A percentile compares a stretch with the other conserved stretches of the same genome.
Evolutionary conservation across 2,329 filamentous ascomycete genomes (phyloP).

Genomic region (Aureobasidium sp.): DNA sequence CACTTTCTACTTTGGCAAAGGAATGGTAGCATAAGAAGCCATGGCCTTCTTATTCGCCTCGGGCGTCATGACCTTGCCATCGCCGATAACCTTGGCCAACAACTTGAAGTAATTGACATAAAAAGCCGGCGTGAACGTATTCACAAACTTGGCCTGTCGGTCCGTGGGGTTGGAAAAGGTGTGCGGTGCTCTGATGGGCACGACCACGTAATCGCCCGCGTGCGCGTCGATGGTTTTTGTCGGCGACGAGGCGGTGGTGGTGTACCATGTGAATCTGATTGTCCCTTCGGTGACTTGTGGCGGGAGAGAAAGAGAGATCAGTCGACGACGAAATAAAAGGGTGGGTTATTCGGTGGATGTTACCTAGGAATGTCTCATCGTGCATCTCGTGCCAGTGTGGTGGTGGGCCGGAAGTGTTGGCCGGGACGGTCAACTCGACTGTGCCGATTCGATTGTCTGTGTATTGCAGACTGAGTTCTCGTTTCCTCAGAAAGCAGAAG

Average conservation of each 20-base stretch:
- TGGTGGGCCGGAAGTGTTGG: slow-evolving; percentile 41
- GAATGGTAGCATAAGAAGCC: slow-evolving; percentile 42
- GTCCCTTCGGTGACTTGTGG: slow-evolving; percentile 41
- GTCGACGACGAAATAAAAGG: not conserved
- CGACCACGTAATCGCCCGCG: slow-evolving; percentile 48
- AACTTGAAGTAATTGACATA: slow-evolving; percentile 54
- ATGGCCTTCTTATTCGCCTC: slow-evolving; percentile 45
- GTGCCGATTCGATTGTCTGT: slow-evolving; percentile 43
- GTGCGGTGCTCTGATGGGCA: slow-evolving; percentile 49
- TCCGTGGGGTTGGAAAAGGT: slow-evolving; percentile 51
- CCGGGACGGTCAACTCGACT: slow-evolving; percentile 44
- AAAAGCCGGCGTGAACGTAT: slow-evolving; percentile 51
- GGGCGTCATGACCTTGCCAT: slow-evolving; percentile 41
- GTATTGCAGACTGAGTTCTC: too few species aligned
- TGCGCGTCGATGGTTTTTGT: slow-evolving; percentile 41
- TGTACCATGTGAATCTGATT: slow-evolving; percentile 45
- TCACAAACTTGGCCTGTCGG: slow-evolving; percentile 49
- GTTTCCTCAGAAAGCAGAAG: not conserved
- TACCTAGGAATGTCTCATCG: slow-evolving; percentile 48
- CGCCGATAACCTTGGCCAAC: slow-evolving; percentile 37
- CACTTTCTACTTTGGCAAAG: slow-evolving; percentile 7
- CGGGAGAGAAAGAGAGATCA: too few species aligned
- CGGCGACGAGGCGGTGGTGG: slow-evolving; percentile 26
- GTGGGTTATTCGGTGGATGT: too few species aligned
- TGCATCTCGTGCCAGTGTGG: slow-evolving; percentile 53